Percentiles rank a stretch among this genome's conserved stretches.
phyloP scores from a whole-genome alignment of 2,329 filamentous ascomycete species.

The Colletotrichum liaoningense region DNA sequence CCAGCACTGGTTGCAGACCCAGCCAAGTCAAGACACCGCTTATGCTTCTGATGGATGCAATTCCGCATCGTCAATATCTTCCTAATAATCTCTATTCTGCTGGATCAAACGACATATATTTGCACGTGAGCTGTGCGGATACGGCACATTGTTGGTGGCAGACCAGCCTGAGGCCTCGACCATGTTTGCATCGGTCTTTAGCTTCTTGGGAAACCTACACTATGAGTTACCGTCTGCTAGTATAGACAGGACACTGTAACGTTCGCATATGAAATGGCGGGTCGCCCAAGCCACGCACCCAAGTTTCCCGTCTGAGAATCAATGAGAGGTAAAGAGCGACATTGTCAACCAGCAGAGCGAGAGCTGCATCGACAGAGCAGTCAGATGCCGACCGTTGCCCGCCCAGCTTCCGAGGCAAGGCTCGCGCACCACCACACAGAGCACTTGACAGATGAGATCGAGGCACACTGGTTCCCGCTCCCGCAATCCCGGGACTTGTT shows the following conservation, averaged over 20 bases:
- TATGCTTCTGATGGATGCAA: neutral
- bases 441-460: slow-evolving; percentile 18
- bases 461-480: slow-evolving; percentile 13
- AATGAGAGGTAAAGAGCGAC: neutral
- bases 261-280: neutral
- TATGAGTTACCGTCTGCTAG: no score
- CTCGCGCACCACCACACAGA: neutral
- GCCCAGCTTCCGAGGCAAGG: slow-evolving; percentile 25
- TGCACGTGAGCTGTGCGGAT: neutral
- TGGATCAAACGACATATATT: neutral
- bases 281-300: neutral
- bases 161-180: neutral
- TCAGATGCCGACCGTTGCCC: slow-evolving; percentile 28
- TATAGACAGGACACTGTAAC: neutral
- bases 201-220: neutral
- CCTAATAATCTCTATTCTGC: neutral
- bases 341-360: neutral
- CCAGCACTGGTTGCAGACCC: neutral
- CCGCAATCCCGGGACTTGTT: slow-evolving; percentile 13
- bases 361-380: neutral
- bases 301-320: neutral
- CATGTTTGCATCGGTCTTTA: neutral
- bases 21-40: neutral
- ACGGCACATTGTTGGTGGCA: neutral
- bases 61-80: neutral